A percentile compares a stretch with the other conserved stretches of the same genome.
phyloP scores from a whole-genome alignment of 192 early-diverging fungal genomes.

The Powellomyces hirtus region DNA sequence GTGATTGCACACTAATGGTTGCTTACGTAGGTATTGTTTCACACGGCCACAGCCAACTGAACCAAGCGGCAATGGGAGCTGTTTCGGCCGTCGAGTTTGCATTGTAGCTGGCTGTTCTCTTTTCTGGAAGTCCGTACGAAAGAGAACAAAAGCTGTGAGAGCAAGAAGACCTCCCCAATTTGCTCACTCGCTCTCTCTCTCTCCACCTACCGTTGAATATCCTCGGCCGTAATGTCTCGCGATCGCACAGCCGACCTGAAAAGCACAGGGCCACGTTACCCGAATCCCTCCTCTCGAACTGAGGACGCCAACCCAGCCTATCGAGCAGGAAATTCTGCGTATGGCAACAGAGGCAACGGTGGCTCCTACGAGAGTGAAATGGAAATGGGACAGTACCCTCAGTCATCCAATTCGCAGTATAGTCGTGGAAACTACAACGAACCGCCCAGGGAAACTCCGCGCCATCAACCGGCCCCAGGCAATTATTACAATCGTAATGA shows the following conservation, averaged over 20 bases:
- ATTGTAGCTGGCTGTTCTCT: too few relatives aligned
- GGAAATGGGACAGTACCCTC: not conserved
- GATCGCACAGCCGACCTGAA: conserved; percentile 17
- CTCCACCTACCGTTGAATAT: not conserved
- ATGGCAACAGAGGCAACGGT: not conserved
- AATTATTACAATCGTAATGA: not conserved
- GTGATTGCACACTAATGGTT: too few relatives aligned
- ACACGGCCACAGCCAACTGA: too few relatives aligned
- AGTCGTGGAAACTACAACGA: conserved; percentile 1
- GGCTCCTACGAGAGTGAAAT: not conserved
- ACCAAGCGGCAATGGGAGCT: too few relatives aligned
- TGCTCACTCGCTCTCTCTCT: not conserved
- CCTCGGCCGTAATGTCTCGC: conserved; percentile 18
- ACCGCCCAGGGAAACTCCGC: not conserved
- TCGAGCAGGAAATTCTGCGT: not conserved
- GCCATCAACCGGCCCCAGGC: not conserved
- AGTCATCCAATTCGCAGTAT: not conserved
- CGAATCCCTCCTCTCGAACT: too few relatives aligned
- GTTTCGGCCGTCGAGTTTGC: too few relatives aligned
- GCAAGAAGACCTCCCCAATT: too few relatives aligned
- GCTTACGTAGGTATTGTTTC: too few relatives aligned
- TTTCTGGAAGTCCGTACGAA: too few relatives aligned
- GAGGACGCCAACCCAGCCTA: not conserved
- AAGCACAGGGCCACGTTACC: not conserved
- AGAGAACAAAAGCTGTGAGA: too few relatives aligned